phyloP scores from a whole-genome alignment of 495 filamentous ascomycete genomes.

The Clavariopsis aquatica region DNA sequence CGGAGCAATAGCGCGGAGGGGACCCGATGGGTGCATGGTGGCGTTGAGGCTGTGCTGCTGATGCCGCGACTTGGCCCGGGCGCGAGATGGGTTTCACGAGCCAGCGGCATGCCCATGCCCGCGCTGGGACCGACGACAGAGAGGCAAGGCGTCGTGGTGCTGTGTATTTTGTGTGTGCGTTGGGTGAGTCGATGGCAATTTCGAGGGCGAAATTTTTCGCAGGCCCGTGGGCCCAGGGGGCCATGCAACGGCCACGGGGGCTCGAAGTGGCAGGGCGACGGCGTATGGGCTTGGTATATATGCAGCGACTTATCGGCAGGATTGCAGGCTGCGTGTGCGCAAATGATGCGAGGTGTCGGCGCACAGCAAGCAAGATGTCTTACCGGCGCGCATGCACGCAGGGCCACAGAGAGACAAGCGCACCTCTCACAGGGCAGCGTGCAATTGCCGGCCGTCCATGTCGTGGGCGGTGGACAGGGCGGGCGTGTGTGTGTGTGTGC shows the following conservation, averaged over 20 bases:
- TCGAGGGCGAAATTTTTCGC: background rate
- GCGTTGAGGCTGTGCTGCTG: conserved; percentile 33
- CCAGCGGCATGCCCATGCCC: background rate
- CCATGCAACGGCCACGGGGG: conserved; percentile 4
- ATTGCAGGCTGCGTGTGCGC: conserved; percentile 11
- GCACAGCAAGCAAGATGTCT: conserved; percentile 16
- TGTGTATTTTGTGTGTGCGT: too few species aligned
- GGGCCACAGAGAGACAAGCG: conserved; percentile 24
- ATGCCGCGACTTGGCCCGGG: background rate
- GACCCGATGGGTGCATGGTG: conserved; percentile 18
- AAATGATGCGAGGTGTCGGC: conserved; percentile 24
- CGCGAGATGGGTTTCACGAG: conserved; percentile 4
- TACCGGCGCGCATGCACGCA: conserved; percentile 18
- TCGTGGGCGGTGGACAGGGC: too few species aligned
- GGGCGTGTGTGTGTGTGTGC: too few species aligned
- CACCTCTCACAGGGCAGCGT: conserved; percentile 24
- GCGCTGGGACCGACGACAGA: too few species aligned
- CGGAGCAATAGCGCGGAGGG: conserved; percentile 20
- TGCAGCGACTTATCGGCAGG: background rate
- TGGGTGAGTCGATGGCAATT: background rate
- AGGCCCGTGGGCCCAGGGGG: conserved; percentile 7
- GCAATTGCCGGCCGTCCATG: background rate
- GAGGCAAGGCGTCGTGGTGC: too few species aligned
- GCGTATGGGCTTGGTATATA: background rate
- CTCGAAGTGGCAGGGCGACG: background rate